Evolutionary conservation across 169 alveolate species (phyloP), one percentile per base, ranked within the genome.

Genomic region (Pseudocohnilembus persalinus): DNA sequence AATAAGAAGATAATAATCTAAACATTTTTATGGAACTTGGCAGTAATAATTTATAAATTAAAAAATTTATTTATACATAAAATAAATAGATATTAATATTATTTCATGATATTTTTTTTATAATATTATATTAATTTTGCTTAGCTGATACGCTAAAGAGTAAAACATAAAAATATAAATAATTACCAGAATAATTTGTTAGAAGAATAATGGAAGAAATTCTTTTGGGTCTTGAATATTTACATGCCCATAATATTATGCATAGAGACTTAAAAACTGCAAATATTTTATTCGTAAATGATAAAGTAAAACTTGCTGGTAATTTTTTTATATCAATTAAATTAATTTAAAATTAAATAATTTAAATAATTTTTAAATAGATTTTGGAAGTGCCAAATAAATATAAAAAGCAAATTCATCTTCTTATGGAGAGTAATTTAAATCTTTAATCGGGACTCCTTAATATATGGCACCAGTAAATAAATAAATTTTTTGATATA

Each of bases 201-300:
- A 91, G 89, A 83, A 90, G 79, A 33, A 92, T 88, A 75, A 89
- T 88, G 11, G 88, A 83, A 74, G 87, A 94, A 89, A 92, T 94
- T 29, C 85, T 92, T 31, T 88, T 84, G 79, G 97, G 96, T 0
- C 82, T 94, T 20, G 95, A 90, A 49, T 92, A 90, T 86, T 84
- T 94, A 26, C 97, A 94, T 80, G 81, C 87, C 32, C 89, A 94
- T 76, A 89, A 90, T 1, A 91, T 94, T 31, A 89, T 94, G 31
- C 97, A 94, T 84, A 86, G 96, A 85, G 96, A 92, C 81, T 85
- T 94, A n/a, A 94, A 94, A 87, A 92, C 96, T 0, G 97, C 94
- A 15, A 95, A 95, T 84, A 89, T 95, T 31, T 84, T 95, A 72
- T 92, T 95, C 63, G 94, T 91, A 11, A 87, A 90, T 77, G 90